Conservation (phyloP, 106 monocot genomes). For the Posidonia australis region DNA sequence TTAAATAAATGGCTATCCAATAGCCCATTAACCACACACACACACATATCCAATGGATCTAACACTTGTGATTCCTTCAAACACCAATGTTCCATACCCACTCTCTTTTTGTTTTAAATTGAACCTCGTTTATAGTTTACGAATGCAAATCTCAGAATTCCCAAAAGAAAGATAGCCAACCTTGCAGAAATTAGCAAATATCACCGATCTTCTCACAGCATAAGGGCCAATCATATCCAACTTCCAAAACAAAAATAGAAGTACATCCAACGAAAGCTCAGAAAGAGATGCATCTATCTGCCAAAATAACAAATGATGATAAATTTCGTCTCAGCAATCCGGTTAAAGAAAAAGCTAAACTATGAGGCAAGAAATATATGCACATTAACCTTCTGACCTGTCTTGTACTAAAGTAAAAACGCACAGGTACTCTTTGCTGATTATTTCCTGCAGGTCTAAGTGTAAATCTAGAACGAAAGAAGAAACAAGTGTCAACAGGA, state of each 20-base stretch:
- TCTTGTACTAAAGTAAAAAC: constrained; percentile 34
- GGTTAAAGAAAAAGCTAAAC: background rate
- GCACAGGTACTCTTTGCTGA: constrained; percentile 29
- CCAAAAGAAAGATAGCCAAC: constrained; percentile 13
- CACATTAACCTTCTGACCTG: constrained; percentile 35
- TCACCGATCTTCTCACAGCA: constrained; percentile 39
- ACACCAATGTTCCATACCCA: too few species aligned
- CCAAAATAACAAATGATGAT: constrained; percentile 4
- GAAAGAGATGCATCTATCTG: constrained; percentile 58
- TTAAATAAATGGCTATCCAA: too few species aligned
- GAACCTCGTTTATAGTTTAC: background rate
- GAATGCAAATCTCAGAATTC: background rate
- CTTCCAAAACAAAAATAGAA: constrained; percentile 59
- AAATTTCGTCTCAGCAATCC: background rate
- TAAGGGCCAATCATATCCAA: constrained; percentile 63
- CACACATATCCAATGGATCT: too few species aligned
- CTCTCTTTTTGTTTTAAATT: too few species aligned
- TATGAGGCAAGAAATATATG: background rate
- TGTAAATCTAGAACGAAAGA: constrained; percentile 42
- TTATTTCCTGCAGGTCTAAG: constrained; percentile 11
- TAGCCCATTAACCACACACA: too few species aligned
- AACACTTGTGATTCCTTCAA: too few species aligned
- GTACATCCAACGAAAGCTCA: constrained; percentile 55
- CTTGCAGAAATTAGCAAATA: constrained; percentile 85
- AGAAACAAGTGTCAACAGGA: constrained; percentile 38